These are phyloP conservation scores for Geranomyces michiganensis DNA, from an alignment of 192 early-diverging fungal species.

Conservation along the genomic window DNA sequence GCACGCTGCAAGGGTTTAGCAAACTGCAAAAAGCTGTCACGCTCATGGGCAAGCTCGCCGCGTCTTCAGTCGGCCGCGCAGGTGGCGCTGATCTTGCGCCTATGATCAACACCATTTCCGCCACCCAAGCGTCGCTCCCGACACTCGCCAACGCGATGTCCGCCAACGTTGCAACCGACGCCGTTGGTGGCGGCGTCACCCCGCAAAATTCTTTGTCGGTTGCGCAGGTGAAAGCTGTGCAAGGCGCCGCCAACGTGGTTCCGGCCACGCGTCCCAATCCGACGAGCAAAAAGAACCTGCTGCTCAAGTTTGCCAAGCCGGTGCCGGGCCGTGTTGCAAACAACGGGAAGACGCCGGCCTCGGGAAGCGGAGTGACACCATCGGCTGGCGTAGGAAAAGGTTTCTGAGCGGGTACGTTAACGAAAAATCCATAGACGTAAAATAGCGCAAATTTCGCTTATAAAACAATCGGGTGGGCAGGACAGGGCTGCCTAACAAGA, in stretches of 20 bases:
- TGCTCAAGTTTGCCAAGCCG: neutral
- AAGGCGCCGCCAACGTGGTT: neutral
- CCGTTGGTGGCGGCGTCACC: neutral
- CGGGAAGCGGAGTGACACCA: neutral
- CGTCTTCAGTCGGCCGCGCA: neutral
- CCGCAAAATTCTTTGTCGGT: neutral
- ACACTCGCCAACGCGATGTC: neutral
- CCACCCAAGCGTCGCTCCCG: slow-evolving; percentile 2
- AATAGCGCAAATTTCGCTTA: too few relatives aligned
- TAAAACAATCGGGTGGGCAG: too few relatives aligned
- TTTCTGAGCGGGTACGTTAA: neutral
- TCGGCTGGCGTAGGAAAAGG: slow-evolving; percentile 6
- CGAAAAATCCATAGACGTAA: too few relatives aligned
- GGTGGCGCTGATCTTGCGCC: neutral
- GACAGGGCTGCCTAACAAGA: too few relatives aligned
- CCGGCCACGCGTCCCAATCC: slow-evolving; percentile 7
- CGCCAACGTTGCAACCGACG: neutral
- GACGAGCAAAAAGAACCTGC: neutral
- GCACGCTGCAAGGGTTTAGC: neutral
- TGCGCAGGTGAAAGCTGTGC: slow-evolving; percentile 5
- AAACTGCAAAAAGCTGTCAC: slow-evolving; percentile 8
- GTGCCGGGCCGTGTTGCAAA: neutral
- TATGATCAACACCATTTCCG: neutral
- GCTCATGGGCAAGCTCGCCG: slow-evolving; percentile 10
- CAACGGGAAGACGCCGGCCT: slow-evolving; percentile 5